Conservation (phyloP, 2,329 filamentous ascomycete species). For the Venturia carpophila region DNA sequence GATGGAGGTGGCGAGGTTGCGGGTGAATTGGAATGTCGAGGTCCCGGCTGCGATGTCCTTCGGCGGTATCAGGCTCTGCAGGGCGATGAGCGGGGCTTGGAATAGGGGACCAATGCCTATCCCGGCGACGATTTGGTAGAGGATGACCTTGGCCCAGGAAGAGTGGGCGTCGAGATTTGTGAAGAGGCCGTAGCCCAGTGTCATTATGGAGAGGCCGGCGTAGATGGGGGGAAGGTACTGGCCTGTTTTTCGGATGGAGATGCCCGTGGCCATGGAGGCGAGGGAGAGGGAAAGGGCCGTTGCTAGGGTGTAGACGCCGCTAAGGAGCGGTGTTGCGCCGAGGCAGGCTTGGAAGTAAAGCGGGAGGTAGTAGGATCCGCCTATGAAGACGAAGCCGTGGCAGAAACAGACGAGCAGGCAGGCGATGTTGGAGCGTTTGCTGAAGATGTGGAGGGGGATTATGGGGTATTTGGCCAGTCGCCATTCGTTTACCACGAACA, state of each 20-base stretch:
- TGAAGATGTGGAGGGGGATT: constrained; percentile 67
- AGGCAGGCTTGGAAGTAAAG: constrained; percentile 77
- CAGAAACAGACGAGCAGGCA: constrained; percentile 59
- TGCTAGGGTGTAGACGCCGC: constrained; percentile 67
- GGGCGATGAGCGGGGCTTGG: constrained; percentile 54
- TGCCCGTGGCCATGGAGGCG: constrained; percentile 49
- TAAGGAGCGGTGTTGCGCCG: constrained; percentile 59
- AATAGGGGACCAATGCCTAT: constrained; percentile 58
- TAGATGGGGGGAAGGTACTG: constrained; percentile 30
- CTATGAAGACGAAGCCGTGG: constrained; percentile 72
- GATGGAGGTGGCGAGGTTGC: constrained; percentile 56
- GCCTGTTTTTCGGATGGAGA: constrained; percentile 29
- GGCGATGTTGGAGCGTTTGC: constrained; percentile 55
- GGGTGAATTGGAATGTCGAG: constrained; percentile 53
- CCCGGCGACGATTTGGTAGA: constrained; percentile 55
- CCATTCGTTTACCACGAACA: constrained; percentile 68
- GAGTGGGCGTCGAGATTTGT: constrained; percentile 30
- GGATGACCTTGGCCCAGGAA: constrained; percentile 33
- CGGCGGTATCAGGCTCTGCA: constrained; percentile 51
- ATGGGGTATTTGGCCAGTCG: constrained; percentile 68
- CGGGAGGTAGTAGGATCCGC: constrained; percentile 70
- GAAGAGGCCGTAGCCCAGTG: constrained; percentile 34
- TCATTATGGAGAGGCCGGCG: constrained; percentile 32
- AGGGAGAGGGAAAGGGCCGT: constrained; percentile 60
- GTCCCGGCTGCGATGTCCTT: constrained; percentile 55